Evolutionary conservation across 1,139 yeast species (phyloP).

Genomic region (Kluyveromyces sp.): DNA sequence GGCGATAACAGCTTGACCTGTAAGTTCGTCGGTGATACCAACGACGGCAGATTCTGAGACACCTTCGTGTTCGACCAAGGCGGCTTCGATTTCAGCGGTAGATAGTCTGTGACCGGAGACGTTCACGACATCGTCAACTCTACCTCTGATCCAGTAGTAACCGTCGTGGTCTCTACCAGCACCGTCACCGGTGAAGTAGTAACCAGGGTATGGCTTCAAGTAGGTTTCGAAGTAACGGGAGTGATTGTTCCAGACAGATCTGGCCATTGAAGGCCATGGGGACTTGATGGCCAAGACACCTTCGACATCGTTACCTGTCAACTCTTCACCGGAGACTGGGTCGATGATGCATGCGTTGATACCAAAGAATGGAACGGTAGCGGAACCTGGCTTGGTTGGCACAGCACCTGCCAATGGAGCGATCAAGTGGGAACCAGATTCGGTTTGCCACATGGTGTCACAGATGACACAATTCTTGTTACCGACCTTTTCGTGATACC

Average conservation of each 20-base stretch:
- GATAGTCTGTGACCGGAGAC: constrained; percentile 97
- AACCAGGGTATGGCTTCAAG: constrained; percentile 91
- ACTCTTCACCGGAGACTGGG: constrained; percentile 80
- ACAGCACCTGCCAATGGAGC: constrained; percentile 93
- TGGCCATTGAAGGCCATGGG: constrained; percentile 98
- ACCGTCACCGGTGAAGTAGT: constrained; percentile 97
- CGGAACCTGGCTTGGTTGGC: constrained; percentile 96
- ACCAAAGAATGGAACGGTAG: constrained; percentile 94
- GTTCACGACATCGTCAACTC: constrained; percentile 97
- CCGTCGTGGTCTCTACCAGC: constrained; percentile 98
- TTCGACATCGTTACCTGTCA: constrained; percentile 84
- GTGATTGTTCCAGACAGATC: constrained; percentile 92
- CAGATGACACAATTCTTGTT: constrained; percentile 76
- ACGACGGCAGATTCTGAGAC: constrained; percentile 95
- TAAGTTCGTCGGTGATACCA: constrained; percentile 87
- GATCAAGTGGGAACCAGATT: constrained; percentile 92
- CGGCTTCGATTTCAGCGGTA: constrained; percentile 95
- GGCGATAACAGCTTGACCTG: constrained; percentile 96
- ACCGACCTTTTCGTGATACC: constrained; percentile 93
- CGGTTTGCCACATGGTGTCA: constrained; percentile 99
- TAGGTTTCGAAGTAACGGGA: constrained; percentile 86
- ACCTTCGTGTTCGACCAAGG: constrained; percentile 66
- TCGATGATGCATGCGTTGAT: constrained; percentile 84
- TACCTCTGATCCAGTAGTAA: constrained; percentile 96
- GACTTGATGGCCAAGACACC: constrained; percentile 87